Conservation (phyloP, 2,329 filamentous ascomycete genomes). For the Helminthosporium solani region DNA sequence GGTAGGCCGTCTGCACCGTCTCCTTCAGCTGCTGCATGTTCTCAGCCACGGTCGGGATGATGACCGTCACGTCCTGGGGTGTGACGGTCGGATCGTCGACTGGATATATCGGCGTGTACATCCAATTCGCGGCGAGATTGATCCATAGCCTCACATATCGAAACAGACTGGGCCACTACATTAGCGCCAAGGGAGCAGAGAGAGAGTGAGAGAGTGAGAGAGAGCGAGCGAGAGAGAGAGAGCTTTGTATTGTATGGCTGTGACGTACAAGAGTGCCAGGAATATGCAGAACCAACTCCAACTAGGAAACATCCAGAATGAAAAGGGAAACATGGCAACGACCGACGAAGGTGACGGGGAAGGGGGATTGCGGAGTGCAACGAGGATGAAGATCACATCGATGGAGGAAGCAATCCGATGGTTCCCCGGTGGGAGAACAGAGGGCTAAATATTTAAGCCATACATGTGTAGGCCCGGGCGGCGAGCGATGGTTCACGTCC, state of each 20-base stretch:
- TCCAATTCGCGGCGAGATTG: constrained; percentile 75
- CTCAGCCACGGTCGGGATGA: constrained; percentile 89
- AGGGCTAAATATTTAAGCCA: constrained; percentile 45
- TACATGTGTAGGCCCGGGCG: constrained; percentile 42
- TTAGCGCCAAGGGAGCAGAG: not conserved
- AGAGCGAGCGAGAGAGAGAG: no score
- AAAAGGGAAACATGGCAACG: constrained; percentile 42
- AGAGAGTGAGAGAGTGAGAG: not conserved
- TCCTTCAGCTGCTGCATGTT: constrained; percentile 79
- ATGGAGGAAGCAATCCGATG: constrained; percentile 41
- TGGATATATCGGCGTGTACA: constrained; percentile 80
- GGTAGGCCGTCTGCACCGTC: constrained; percentile 75
- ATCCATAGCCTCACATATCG: constrained; percentile 84
- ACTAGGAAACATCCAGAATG: constrained; percentile 39
- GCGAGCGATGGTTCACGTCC: constrained; percentile 43
- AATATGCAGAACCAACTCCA: constrained; percentile 45
- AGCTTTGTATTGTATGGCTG: no score
- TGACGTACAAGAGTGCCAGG: constrained; percentile 38
- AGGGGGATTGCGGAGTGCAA: constrained; percentile 36
- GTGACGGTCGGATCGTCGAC: constrained; percentile 78
- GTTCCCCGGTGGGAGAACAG: constrained; percentile 40
- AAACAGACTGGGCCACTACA: constrained; percentile 63
- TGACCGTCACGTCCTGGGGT: constrained; percentile 83
- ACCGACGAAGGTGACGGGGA: constrained; percentile 42
- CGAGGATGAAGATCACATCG: constrained; percentile 44